Evolutionary conservation across 257 asterid genomes (phyloP), one percentile per base, ranked within the genome.

Genomic region (Nicotiana undulata): DNA sequence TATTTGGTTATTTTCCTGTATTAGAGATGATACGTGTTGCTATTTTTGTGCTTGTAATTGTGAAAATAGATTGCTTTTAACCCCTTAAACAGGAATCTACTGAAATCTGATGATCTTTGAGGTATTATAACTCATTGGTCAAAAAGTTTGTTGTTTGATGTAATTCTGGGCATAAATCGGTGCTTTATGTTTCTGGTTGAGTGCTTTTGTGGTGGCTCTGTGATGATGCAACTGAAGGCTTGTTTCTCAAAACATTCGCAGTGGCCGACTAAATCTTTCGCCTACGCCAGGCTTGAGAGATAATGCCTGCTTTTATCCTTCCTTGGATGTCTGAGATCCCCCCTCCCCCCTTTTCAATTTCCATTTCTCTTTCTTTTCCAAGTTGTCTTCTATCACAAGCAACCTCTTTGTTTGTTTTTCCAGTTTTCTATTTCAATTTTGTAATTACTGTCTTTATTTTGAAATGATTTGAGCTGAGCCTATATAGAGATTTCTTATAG

Each of bases 241-340:
- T 72, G 61, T 74, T 49, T 74, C 78, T 49, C 78, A 46, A 49
- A 49, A 46, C 78, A 74, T 74, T 70, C 17, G 63, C 72, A 37
- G 26, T 56, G 22, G 40, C 65, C 4, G 55, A 40, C 40, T 17
- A 68, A 56, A 34, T 77, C 67, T 58, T 77, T 58, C 13, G 60
- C 78, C 61, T 46, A 46, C 9, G 24, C 60, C 40, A 0, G 40
- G 78, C 78, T 49, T 74, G 55, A 44, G 22, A 13, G 31, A 74
- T 72, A 40, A 22, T 24, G 9, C 63, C 63, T 59, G 70, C 29
- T 72, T 72, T 8, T 22, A 52, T 10, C 61, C 79, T 12, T 37
- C 66, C 51, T 85, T 53, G 40, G 22, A 22, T 80, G 51, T 20
- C 58, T 76, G 68, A 67, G 70, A 72, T 49, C 78, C 4, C 4